Evolutionary conservation across 495 filamentous ascomycete species (phyloP).

Genomic region (Lindgomyces ingoldianus): DNA sequence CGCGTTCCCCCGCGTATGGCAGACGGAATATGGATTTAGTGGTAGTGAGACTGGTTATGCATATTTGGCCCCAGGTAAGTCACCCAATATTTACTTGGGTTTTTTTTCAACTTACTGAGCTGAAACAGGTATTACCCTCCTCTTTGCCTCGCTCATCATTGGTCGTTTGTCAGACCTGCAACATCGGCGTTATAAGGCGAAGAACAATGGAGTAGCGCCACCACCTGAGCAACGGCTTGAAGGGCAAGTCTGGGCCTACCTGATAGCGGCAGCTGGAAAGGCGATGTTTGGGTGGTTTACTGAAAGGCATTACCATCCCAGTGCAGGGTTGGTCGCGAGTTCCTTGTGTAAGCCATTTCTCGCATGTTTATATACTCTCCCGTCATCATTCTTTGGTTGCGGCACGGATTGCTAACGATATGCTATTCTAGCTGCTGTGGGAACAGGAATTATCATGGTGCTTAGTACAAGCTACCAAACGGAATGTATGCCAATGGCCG

Average conservation of each 20-base stretch:
- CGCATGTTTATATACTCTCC: no score
- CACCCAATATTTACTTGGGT: neutral
- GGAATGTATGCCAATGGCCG: no score
- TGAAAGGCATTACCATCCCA: neutral
- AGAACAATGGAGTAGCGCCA: neutral
- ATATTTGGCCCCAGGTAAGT: conserved; percentile 39
- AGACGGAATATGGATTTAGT: conserved; percentile 37
- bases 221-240: neutral
- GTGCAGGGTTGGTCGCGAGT: neutral
- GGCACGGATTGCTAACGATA: no score
- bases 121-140: neutral
- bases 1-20: conserved; percentile 35
- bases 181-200: neutral
- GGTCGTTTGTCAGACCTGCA: neutral
- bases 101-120: neutral
- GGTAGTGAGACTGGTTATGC: conserved; percentile 37
- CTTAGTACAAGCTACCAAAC: no score
- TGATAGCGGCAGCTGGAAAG: neutral
- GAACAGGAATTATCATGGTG: no score
- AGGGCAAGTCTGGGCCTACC: neutral
- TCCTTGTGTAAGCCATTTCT: neutral
- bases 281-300: conserved; percentile 1
- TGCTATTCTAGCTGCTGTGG: no score
- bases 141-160: neutral
- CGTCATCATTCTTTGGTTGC: no score